These are phyloP conservation scores for Ramaria rubella DNA, from an alignment of 768 basidiomycete genomes.

Conservation along the genomic window DNA sequence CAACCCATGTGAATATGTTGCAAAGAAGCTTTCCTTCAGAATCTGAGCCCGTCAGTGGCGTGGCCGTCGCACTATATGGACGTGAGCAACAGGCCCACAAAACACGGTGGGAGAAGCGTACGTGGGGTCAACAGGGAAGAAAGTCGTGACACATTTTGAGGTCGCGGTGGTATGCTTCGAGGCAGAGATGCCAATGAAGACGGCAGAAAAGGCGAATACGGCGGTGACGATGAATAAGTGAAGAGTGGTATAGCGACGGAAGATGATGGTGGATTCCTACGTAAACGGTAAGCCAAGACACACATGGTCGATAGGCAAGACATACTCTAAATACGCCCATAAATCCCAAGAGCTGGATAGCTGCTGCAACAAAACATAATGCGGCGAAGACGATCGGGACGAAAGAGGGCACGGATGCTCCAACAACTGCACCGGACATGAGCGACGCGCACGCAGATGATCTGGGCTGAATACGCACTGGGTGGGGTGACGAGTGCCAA, in stretches of 20 bases:
- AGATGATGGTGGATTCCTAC: slow-evolving; percentile 63
- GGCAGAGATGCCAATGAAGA: slow-evolving; percentile 78
- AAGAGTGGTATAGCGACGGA: slow-evolving; percentile 61
- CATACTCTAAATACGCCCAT: slow-evolving; percentile 73
- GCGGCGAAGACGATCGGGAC: slow-evolving; percentile 68
- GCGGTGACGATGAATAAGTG: slow-evolving; percentile 48
- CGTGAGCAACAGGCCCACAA: slow-evolving; percentile 44
- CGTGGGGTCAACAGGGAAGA: slow-evolving; percentile 10
- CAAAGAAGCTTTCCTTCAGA: slow-evolving; percentile 70
- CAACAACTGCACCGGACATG: slow-evolving; percentile 55
- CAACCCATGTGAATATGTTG: slow-evolving; percentile 87
- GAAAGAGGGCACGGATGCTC: slow-evolving; percentile 74
- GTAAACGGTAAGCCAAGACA: slow-evolving; percentile 7
- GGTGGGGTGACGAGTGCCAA: slow-evolving; percentile 70
- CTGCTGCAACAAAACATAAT: slow-evolving; percentile 70
- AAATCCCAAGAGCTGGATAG: slow-evolving; percentile 76
- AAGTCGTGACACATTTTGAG: slow-evolving; percentile 46
- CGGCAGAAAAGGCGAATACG: slow-evolving; percentile 71
- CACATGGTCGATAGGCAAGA: neutral
- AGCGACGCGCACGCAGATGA: slow-evolving; percentile 12
- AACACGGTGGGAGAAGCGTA: neutral
- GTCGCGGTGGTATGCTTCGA: slow-evolving; percentile 68
- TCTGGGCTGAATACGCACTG: slow-evolving; percentile 44
- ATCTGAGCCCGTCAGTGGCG: slow-evolving; percentile 24
- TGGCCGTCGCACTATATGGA: slow-evolving; percentile 20